Evolutionary conservation across 176 grass and related monocot species (phyloP).

Genomic region (Alopecurus myosuroides): DNA sequence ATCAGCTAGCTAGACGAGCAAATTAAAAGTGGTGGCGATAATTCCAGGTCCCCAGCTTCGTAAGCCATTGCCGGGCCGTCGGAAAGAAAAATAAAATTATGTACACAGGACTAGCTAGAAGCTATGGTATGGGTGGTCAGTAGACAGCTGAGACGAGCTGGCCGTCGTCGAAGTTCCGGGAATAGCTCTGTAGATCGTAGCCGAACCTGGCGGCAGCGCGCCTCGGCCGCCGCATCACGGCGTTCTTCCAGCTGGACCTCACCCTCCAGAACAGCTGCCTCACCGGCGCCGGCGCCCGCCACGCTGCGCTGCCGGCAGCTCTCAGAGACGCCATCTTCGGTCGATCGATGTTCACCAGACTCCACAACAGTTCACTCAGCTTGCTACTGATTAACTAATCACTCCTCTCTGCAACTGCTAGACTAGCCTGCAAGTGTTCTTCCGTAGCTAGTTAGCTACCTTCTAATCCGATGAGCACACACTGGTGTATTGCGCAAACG

Average conservation of each 20-base stretch:
- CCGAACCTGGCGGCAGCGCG: neutral
- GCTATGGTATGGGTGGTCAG: neutral
- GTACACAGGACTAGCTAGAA: neutral
- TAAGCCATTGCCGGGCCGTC: neutral
- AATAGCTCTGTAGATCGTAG: constrained; percentile 32
- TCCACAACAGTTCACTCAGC: neutral
- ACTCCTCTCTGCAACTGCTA: neutral
- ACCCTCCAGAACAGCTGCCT: constrained; percentile 32
- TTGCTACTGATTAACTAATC: neutral
- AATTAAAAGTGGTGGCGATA: neutral
- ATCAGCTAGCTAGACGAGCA: neutral
- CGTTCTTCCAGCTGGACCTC: neutral
- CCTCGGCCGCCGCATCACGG: neutral
- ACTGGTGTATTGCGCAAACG: no score
- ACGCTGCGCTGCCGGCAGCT: no score
- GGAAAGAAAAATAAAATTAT: neutral
- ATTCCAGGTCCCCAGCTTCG: neutral
- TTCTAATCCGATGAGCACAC: neutral
- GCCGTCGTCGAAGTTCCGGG: constrained; percentile 35
- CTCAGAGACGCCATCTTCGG: neutral
- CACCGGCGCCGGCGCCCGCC: neutral
- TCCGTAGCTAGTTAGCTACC: neutral
- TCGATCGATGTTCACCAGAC: neutral
- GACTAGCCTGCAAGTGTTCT: neutral
- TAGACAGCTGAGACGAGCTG: neutral